A percentile compares a stretch with the other conserved stretches of the same genome.
phyloP scores from a whole-genome alignment of 192 early-diverging fungal species.

The Entophlyctis helioformis region DNA sequence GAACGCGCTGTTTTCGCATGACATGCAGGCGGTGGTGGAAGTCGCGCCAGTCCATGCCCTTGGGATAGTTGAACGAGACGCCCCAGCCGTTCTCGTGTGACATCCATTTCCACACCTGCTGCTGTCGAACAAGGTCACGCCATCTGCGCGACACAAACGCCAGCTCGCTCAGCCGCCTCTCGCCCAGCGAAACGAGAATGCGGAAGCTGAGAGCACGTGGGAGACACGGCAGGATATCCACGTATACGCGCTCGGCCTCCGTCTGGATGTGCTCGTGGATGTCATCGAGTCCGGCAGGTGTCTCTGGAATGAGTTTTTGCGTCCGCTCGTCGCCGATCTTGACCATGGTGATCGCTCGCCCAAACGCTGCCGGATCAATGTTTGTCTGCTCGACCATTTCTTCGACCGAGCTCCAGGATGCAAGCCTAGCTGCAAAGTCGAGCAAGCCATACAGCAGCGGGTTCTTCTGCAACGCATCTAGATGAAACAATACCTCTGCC shows the following conservation, averaged over 20 bases:
- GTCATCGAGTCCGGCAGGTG: background rate
- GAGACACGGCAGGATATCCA: background rate
- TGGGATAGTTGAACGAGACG: constrained; percentile 3
- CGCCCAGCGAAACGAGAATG: background rate
- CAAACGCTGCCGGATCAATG: constrained; percentile 1
- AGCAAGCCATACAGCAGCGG: no score
- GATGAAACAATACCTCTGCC: no score
- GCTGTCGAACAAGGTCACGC: background rate
- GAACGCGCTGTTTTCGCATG: background rate
- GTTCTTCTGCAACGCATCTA: no score
- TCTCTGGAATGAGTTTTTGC: constrained; percentile 1
- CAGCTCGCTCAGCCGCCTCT: background rate
- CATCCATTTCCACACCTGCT: constrained; percentile 5
- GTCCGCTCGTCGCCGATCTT: constrained; percentile 1
- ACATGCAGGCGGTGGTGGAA: constrained; percentile 2
- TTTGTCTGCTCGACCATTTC: no score
- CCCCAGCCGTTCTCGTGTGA: constrained; percentile 5
- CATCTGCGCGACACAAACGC: background rate
- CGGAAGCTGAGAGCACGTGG: background rate
- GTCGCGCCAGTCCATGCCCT: constrained; percentile 4
- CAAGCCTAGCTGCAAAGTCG: no score
- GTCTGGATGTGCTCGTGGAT: background rate
- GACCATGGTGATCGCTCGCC: background rate
- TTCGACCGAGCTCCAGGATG: no score
- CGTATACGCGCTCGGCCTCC: background rate